A percentile compares a stretch with the other conserved stretches of the same genome.
phyloP scores from a whole-genome alignment of 495 filamentous ascomycete species.

The Neurospora sp. region DNA sequence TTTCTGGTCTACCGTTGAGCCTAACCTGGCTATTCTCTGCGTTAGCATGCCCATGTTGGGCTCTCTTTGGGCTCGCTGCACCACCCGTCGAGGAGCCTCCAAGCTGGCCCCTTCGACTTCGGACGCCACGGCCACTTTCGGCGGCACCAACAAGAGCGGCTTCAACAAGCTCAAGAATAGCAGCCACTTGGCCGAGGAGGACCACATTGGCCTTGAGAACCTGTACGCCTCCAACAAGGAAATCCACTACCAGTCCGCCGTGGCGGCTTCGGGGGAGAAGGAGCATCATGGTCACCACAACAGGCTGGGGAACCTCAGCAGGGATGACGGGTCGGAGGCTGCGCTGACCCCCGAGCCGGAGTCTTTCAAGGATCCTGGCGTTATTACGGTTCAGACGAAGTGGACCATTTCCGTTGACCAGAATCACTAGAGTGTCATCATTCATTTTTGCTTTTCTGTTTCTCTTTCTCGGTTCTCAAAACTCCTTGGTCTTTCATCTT shows the following conservation, averaged over 20 bases:
- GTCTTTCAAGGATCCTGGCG: neutral
- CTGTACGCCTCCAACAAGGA: slow-evolving; percentile 9
- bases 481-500: neutral
- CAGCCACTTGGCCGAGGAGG: neutral
- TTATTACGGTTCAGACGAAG: slow-evolving; percentile 13
- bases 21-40: slow-evolving; percentile 22
- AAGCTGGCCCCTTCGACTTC: slow-evolving; percentile 6
- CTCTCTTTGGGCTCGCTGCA: slow-evolving; percentile 8
- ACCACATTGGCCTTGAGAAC: slow-evolving; percentile 3
- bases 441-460: neutral
- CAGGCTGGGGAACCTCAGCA: neutral
- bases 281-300: neutral
- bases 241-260: slow-evolving; percentile 5
- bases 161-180: slow-evolving; percentile 6
- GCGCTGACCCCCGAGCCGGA: neutral
- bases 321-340: slow-evolving; percentile 8
- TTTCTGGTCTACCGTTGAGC: slow-evolving; percentile 25
- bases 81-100: slow-evolving; percentile 4
- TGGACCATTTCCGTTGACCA: slow-evolving; percentile 8
- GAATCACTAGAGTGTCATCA: neutral
- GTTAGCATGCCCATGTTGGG: slow-evolving; percentile 21
- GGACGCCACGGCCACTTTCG: neutral
- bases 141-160: slow-evolving; percentile 2
- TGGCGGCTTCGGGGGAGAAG: neutral
- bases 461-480: neutral